Evolutionary conservation across 2,329 filamentous ascomycete species (phyloP).

Genomic region (Plectosphaerella cucumerina): DNA sequence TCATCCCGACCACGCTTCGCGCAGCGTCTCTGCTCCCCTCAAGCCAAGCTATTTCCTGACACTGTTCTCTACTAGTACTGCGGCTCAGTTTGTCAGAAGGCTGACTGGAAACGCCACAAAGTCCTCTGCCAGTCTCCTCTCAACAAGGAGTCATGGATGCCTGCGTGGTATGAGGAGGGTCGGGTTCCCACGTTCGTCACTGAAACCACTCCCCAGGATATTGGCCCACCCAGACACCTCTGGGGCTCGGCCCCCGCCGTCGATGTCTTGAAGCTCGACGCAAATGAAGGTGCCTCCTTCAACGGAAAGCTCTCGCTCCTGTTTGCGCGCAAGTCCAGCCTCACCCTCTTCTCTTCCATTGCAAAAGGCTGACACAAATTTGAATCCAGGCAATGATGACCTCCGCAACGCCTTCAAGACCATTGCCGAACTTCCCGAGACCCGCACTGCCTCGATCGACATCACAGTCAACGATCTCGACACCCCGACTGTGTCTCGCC

Average conservation of each 20-base stretch:
- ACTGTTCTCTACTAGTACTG: constrained; percentile 23
- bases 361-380: neutral
- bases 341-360: neutral
- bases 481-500: constrained; percentile 30
- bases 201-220: neutral
- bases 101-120: constrained; percentile 24
- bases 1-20: no score
- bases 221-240: constrained; percentile 3
- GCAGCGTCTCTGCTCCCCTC: no score
- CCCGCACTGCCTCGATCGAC: constrained; percentile 17
- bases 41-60: no score
- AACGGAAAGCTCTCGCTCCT: constrained; percentile 1
- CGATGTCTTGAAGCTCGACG: constrained; percentile 7
- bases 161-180: constrained; percentile 20
- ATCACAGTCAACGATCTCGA: constrained; percentile 35
- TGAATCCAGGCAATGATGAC: constrained; percentile 35
- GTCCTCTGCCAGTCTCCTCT: constrained; percentile 22
- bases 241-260: constrained; percentile 7
- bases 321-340: constrained; percentile 5
- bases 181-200: constrained; percentile 19
- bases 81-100: constrained; percentile 21
- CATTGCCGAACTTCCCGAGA: constrained; percentile 24
- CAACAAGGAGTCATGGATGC: constrained; percentile 21
- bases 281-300: constrained; percentile 5
- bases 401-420: constrained; percentile 37